These are phyloP conservation scores for Carex sylvatica DNA, from an alignment of 202 grass and related monocot genomes.

Conservation along the genomic window DNA sequence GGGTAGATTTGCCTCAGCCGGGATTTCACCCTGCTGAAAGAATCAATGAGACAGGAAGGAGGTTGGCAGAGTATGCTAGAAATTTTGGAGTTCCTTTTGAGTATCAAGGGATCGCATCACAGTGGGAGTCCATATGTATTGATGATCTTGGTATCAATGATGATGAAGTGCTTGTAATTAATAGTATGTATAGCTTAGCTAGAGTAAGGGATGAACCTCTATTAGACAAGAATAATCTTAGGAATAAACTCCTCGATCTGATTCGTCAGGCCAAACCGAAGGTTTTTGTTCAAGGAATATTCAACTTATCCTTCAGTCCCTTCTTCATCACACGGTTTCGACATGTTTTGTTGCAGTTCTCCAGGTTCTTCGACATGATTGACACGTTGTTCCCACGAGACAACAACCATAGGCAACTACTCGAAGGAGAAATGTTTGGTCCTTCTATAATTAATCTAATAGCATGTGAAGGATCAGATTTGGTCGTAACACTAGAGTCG, in stretches of 20 bases:
- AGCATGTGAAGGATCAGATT: constrained; percentile 64
- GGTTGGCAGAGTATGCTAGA: constrained; percentile 46
- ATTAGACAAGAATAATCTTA: constrained; percentile 36
- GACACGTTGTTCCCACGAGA: constrained; percentile 34
- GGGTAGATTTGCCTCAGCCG: constrained; percentile 39
- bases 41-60: constrained; percentile 20
- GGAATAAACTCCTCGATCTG: constrained; percentile 34
- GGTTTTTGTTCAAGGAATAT: constrained; percentile 43
- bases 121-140: constrained; percentile 41
- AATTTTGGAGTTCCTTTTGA: constrained; percentile 52
- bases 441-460: constrained; percentile 38
- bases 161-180: constrained; percentile 54
- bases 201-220: constrained; percentile 49
- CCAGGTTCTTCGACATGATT: constrained; percentile 45
- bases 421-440: constrained; percentile 44
- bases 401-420: constrained; percentile 32
- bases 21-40: constrained; percentile 44
- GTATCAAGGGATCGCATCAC: constrained; percentile 46
- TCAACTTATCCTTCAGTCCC: constrained; percentile 33
- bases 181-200: constrained; percentile 39
- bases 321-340: constrained; percentile 59
- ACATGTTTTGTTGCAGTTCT: constrained; percentile 43
- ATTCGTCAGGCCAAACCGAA: constrained; percentile 39
- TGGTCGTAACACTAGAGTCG: constrained; percentile 38
- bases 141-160: constrained; percentile 48